Evolutionary conservation across 139 green algal species (phyloP).

Genomic region (Tetraselmis striata): DNA sequence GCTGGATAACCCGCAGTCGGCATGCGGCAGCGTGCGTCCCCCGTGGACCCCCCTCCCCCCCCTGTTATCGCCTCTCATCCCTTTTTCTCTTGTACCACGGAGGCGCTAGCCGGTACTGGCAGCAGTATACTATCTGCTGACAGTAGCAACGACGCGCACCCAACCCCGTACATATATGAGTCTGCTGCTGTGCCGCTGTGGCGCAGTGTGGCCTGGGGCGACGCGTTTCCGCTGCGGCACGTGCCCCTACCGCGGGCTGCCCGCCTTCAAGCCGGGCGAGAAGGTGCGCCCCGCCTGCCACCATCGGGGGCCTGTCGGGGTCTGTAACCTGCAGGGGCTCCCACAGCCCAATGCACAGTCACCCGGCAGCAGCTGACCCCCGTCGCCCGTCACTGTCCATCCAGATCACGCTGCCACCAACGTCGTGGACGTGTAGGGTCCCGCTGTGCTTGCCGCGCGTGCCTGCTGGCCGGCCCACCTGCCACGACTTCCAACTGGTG

Average conservation of each 20-base stretch:
- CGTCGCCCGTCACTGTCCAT: background rate
- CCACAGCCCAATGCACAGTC: background rate
- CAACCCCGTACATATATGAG: slow-evolving; percentile 11
- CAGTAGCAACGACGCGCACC: too few species aligned
- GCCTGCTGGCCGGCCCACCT: background rate
- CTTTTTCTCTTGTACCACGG: too few species aligned
- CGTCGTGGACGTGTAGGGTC: background rate
- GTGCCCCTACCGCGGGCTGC: slow-evolving; percentile 92
- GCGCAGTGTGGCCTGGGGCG: slow-evolving; percentile 83
- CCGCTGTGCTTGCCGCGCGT: background rate
- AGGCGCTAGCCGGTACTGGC: too few species aligned
- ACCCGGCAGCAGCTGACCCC: background rate
- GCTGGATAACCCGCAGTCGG: slow-evolving; percentile 83
- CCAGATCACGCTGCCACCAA: background rate
- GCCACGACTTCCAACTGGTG: background rate
- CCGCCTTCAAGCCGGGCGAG: slow-evolving; percentile 83
- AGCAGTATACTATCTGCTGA: too few species aligned
- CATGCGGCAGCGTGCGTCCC: slow-evolving; percentile 76
- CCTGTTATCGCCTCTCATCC: background rate
- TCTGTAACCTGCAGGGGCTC: background rate
- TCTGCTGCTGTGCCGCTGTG: too few species aligned
- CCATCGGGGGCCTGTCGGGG: background rate
- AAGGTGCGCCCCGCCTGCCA: slow-evolving; percentile 45
- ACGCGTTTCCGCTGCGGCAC: slow-evolving; percentile 90
- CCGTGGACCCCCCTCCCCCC: background rate